These are phyloP conservation scores for Periconia macrospinosa DNA, from an alignment of 2,329 filamentous ascomycete genomes.

Conservation along the genomic window DNA sequence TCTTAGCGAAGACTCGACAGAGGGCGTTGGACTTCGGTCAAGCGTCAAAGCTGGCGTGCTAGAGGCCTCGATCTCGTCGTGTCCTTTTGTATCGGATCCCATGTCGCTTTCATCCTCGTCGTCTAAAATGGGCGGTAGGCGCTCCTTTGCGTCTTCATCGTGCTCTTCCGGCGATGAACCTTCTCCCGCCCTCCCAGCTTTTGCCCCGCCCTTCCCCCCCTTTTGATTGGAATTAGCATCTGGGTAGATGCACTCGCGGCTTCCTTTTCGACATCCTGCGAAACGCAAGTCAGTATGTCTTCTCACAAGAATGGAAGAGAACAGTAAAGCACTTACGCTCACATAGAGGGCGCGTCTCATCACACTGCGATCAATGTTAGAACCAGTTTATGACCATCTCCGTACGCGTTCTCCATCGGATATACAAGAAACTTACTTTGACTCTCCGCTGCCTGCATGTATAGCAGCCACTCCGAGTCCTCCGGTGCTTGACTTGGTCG, in stretches of 20 bases:
- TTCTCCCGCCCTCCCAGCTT: slow-evolving; percentile 47
- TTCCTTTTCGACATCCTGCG: slow-evolving; percentile 84
- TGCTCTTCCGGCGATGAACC: slow-evolving; percentile 57
- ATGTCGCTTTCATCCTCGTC: slow-evolving; percentile 49
- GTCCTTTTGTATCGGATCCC: slow-evolving; percentile 27
- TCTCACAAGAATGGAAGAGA: slow-evolving; percentile 5
- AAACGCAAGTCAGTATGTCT: slow-evolving; percentile 16
- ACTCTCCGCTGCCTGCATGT: slow-evolving; percentile 89
- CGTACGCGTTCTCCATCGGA: too few relatives aligned
- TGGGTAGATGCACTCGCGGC: slow-evolving; percentile 87
- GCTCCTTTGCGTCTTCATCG: slow-evolving; percentile 45
- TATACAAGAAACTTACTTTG: slow-evolving; percentile 54
- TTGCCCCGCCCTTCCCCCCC: slow-evolving; percentile 50
- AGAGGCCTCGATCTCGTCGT: slow-evolving; percentile 37
- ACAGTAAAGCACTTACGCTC: slow-evolving; percentile 58
- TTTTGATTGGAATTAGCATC: slow-evolving; percentile 62
- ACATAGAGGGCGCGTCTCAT: slow-evolving; percentile 84
- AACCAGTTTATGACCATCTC: background rate
- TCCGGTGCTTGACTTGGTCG: slow-evolving; percentile 86
- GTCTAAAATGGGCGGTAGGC: slow-evolving; percentile 48
- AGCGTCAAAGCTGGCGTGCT: slow-evolving; percentile 44
- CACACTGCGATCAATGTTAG: slow-evolving; percentile 64
- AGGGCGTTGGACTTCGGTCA: slow-evolving; percentile 56
- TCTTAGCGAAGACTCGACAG: slow-evolving; percentile 50
- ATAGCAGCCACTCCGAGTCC: slow-evolving; percentile 91